A percentile compares a stretch with the other conserved stretches of the same genome.
phyloP scores from a whole-genome alignment of 2,329 filamentous ascomycete genomes.

The Ceratocystis variospora region DNA sequence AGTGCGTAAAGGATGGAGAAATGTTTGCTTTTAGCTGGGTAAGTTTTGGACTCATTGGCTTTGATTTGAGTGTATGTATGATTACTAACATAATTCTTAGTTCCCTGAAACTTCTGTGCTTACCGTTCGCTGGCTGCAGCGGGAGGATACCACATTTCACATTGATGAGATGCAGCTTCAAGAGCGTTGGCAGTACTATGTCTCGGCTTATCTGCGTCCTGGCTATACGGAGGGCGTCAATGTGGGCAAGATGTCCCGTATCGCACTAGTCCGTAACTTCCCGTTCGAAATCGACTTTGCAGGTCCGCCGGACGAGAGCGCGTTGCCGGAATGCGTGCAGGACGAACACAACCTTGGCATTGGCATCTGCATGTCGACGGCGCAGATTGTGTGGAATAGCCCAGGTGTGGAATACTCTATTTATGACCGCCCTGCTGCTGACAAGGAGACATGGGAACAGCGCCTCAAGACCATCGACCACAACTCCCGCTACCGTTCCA shows the following conservation, averaged over 20 bases:
- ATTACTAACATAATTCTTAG: background rate
- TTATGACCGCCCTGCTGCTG: constrained; percentile 55
- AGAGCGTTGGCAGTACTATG: constrained; percentile 87
- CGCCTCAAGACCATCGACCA: constrained; percentile 40
- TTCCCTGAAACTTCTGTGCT: constrained; percentile 11
- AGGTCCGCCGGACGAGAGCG: constrained; percentile 41
- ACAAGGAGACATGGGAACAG: constrained; percentile 48
- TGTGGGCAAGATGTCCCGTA: constrained; percentile 49
- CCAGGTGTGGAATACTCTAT: constrained; percentile 56
- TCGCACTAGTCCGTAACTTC: constrained; percentile 58
- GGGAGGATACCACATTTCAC: constrained; percentile 65
- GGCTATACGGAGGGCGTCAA: constrained; percentile 74
- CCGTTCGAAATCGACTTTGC: constrained; percentile 42
- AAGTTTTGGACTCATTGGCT: constrained; percentile 32
- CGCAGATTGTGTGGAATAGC: constrained; percentile 64
- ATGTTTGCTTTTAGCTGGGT: constrained; percentile 85
- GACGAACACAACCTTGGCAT: constrained; percentile 51
- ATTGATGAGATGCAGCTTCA: constrained; percentile 75
- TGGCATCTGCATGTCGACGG: constrained; percentile 63
- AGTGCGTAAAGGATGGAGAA: constrained; percentile 82
- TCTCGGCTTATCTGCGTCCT: constrained; percentile 76
- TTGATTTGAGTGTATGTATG: background rate
- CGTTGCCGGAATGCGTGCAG: constrained; percentile 36
- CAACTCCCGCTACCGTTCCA: constrained; percentile 48
- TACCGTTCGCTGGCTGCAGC: constrained; percentile 51